A percentile compares a stretch with the other conserved stretches of the same genome.
These are phyloP conservation scores for Geopyxis carbonaria DNA, from an alignment of 495 filamentous ascomycete genomes.

Conservation along the genomic window DNA sequence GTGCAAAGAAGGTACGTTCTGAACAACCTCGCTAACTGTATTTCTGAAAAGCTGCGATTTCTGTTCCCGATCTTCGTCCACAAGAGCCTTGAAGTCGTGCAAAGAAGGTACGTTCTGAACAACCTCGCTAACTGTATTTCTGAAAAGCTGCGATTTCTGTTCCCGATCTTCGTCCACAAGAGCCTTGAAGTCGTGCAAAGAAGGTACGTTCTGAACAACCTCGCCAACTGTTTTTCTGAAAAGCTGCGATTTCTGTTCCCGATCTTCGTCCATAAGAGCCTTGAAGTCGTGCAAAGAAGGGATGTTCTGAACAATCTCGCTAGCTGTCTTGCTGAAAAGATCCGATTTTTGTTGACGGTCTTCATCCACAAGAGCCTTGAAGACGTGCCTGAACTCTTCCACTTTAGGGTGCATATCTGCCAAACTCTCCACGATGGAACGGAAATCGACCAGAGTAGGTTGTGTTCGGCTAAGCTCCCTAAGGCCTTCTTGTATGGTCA, in stretches of 20 bases:
- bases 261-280: no score
- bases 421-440: slow-evolving; percentile 8
- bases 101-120: slow-evolving; percentile 4
- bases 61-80: slow-evolving; percentile 13
- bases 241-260: no score
- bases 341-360: no score
- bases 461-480: slow-evolving; percentile 6
- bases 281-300: slow-evolving; percentile 5
- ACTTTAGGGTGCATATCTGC: slow-evolving; percentile 14
- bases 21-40: no score
- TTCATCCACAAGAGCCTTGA: slow-evolving; percentile 6
- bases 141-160: slow-evolving; percentile 12
- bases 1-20: slow-evolving; percentile 16
- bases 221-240: slow-evolving; percentile 5
- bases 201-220: not conserved
- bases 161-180: slow-evolving; percentile 14
- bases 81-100: slow-evolving; percentile 10
- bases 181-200: slow-evolving; percentile 11
- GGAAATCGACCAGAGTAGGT: slow-evolving; percentile 17
- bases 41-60: slow-evolving; percentile 12
- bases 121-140: not conserved
- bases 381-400: slow-evolving; percentile 13
- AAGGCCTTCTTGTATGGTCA: slow-evolving; percentile 12
- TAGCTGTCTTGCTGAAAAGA: no score
- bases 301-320: no score